A percentile compares a stretch with the other conserved stretches of the same genome.
Evolutionary conservation across 2,329 filamentous ascomycete species (phyloP).

Genomic region (Pseudopithomyces chartarum): DNA sequence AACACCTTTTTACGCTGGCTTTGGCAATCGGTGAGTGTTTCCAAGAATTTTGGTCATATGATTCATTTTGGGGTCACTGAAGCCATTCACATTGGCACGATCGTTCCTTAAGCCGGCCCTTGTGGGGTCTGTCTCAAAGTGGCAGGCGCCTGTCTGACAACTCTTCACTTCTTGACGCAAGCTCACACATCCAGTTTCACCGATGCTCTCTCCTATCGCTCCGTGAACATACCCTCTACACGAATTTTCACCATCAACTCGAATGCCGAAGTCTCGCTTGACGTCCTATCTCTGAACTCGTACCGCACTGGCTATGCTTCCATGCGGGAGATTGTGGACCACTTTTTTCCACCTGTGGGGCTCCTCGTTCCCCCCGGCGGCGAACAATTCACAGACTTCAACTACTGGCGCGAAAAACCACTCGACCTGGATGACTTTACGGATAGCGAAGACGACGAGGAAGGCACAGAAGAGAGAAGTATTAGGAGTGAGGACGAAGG

Average conservation of each 20-base stretch:
- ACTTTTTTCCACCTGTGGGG: slow-evolving; percentile 93
- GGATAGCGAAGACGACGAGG: slow-evolving; percentile 68
- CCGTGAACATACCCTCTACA: slow-evolving; percentile 90
- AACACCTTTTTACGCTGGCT: slow-evolving; percentile 94
- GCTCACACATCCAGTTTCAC: slow-evolving; percentile 60
- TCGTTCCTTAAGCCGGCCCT: no score
- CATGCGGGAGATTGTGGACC: slow-evolving; percentile 92
- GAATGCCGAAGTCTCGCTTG: slow-evolving; percentile 91
- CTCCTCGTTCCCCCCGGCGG: slow-evolving; percentile 86
- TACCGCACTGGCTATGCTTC: slow-evolving; percentile 96
- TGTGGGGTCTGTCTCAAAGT: no score
- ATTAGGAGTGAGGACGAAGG: slow-evolving; percentile 58
- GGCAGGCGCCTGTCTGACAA: not conserved
- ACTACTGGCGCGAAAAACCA: slow-evolving; percentile 88
- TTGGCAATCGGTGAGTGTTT: slow-evolving; percentile 72
- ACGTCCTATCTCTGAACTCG: slow-evolving; percentile 87
- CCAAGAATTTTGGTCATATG: no score
- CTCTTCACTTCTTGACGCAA: not conserved
- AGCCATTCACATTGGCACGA: no score
- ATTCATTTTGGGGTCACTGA: no score
- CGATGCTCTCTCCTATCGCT: slow-evolving; percentile 93
- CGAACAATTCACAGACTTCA: slow-evolving; percentile 96
- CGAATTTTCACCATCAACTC: slow-evolving; percentile 99
- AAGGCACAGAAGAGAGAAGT: slow-evolving; percentile 53
- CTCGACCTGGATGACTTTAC: slow-evolving; percentile 88